Conservation (phyloP, 2,329 filamentous ascomycete genomes). For the Chaetomium sp. region DNA sequence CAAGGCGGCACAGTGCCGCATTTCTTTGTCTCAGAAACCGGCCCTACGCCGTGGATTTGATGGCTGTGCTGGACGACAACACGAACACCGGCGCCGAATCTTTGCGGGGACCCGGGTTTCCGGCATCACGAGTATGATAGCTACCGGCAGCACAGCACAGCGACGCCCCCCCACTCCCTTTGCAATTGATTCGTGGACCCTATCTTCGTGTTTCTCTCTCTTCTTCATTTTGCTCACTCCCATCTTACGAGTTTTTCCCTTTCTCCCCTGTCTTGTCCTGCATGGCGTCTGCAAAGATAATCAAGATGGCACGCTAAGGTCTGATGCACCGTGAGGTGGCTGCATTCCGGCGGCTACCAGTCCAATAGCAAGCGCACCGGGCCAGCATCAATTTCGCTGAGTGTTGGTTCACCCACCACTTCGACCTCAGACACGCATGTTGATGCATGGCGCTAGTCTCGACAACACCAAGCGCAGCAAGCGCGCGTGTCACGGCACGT, state of each 20-base stretch:
- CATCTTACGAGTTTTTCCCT: not conserved
- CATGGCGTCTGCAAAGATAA: slow-evolving; percentile 5
- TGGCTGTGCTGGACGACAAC: slow-evolving; percentile 3
- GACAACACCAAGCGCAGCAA: slow-evolving; percentile 2
- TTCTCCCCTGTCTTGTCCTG: not conserved
- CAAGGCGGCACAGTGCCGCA: slow-evolving; percentile 4
- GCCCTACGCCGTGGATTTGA: slow-evolving; percentile 5
- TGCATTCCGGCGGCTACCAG: slow-evolving; percentile 17
- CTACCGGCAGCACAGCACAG: not conserved
- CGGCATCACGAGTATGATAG: too few relatives aligned
- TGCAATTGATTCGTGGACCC: not conserved
- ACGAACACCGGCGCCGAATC: not conserved
- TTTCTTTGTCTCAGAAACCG: slow-evolving; percentile 2
- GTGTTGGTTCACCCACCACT: slow-evolving; percentile 4
- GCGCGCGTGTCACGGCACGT: slow-evolving; percentile 8
- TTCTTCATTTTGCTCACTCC: not conserved
- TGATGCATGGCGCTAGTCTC: slow-evolving; percentile 9
- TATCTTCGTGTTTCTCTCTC: not conserved
- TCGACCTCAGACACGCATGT: slow-evolving; percentile 6
- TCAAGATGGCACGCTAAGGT: slow-evolving; percentile 3
- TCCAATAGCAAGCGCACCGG: slow-evolving; percentile 6
- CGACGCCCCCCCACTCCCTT: not conserved
- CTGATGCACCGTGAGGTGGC: slow-evolving; percentile 12
- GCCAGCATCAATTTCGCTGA: not conserved
- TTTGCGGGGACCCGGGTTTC: not conserved